Evolutionary conservation across 2,329 filamentous ascomycete genomes (phyloP), one percentile per base, ranked within the genome.

Genomic region (Diplodia corticola): DNA sequence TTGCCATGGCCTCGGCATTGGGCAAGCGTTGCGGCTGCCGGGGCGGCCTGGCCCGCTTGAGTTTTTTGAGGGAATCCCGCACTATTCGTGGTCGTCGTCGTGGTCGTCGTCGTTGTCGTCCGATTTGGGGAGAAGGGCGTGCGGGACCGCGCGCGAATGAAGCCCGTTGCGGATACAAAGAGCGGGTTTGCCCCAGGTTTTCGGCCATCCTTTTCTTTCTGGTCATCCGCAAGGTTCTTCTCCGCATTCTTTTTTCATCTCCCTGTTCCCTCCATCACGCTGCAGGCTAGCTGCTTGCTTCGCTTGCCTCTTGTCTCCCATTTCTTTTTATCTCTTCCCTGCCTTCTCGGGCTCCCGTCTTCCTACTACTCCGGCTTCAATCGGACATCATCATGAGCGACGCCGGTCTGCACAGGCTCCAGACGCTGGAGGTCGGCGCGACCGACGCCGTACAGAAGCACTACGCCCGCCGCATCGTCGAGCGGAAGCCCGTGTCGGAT

Each of bases 371-470:
- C 22, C 22, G 54, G 9, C 30, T 28, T 33, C 35, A 26, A 22
- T 13, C 55, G 17, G n/a, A 9, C 5, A 7, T 53, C 4, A 51
- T 17, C 20, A 65, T 59, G 63, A 48, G 46, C n/a, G 65, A 69
- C 40, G 40, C 40, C 40, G 40, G 40, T 44, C 67, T 73, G 4
- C 65, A 72, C n/a, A 50, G 71, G 33, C 61, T 73, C 5, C 68
- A 82, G 76, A 60, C 77, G 77, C 70, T 84, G 64, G 84, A 87
- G 71, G 70, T 86, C 20, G 84, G 84, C 67, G 78, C 83, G 1
- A 84, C 84, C 3, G 84, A 86, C 65, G 84, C 82, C 4, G 73
- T 85, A 13, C 79, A 85, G 71, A 75, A 79, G 54, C 84, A 86
- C 71, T 75, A 82, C 54, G 76, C 78, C 7, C 78, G 84, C 22